phyloP scores from a whole-genome alignment of 306 rosid species.

The Trifolium pratense region DNA sequence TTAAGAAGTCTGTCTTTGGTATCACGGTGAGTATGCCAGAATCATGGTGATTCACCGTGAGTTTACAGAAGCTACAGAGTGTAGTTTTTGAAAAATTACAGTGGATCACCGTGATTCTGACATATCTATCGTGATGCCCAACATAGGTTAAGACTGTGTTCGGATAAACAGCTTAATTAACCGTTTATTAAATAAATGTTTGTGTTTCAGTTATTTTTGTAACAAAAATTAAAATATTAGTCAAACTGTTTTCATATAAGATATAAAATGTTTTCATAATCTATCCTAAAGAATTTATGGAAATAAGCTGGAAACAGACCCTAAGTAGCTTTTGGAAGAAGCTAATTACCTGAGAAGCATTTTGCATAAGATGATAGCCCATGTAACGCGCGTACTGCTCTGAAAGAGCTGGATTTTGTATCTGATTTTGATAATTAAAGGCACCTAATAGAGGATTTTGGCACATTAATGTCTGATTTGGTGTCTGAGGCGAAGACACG shows the following conservation, averaged over 20 bases:
- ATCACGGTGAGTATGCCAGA: too few species aligned
- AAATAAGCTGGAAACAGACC: not conserved
- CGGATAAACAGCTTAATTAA: not conserved
- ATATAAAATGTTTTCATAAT: not conserved
- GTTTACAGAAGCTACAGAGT: too few species aligned
- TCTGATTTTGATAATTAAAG: conserved; percentile 67
- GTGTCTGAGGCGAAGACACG: conserved; percentile 49
- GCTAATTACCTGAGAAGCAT: conserved; percentile 66
- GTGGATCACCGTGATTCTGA: too few species aligned
- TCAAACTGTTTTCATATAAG: not conserved
- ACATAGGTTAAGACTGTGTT: not conserved
- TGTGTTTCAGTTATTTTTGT: not conserved
- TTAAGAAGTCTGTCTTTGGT: too few species aligned
- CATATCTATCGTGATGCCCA: too few species aligned
- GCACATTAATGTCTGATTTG: conserved; percentile 61
- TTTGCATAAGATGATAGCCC: conserved; percentile 82
- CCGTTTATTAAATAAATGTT: not conserved
- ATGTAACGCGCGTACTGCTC: conserved; percentile 76
- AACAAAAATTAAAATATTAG: not conserved
- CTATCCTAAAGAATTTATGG: not conserved
- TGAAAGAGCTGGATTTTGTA: conserved; percentile 70
- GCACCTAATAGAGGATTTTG: conserved; percentile 65
- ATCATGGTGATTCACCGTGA: too few species aligned
- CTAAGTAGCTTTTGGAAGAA: conserved; percentile 23
- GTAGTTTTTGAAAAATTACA: too few species aligned